A percentile compares a stretch with the other conserved stretches of the same genome.
Conservation (phyloP, 257 asterid species). For the Nicotiana undulata region DNA sequence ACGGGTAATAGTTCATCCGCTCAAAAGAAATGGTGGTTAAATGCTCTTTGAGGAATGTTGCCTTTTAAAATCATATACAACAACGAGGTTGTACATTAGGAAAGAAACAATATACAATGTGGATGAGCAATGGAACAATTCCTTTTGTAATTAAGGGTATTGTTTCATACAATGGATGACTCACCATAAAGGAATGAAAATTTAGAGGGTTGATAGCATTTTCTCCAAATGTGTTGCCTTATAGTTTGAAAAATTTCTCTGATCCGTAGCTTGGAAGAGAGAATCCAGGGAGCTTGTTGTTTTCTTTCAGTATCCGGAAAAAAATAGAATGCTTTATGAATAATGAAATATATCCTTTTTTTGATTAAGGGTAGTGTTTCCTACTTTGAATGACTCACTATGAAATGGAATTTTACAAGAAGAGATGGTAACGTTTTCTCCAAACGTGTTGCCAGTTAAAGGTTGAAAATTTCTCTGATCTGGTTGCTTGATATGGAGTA, state of each 20-base stretch:
- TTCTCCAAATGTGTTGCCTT: not conserved
- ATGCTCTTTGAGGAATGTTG: not conserved
- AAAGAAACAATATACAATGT: not conserved
- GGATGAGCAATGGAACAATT: not conserved
- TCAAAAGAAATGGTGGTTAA: constrained; percentile 2
- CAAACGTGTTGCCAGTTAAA: not conserved
- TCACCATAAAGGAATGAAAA: not conserved
- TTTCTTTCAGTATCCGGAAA: not conserved
- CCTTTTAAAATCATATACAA: not conserved
- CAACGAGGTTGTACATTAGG: not conserved
- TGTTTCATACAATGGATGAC: not conserved
- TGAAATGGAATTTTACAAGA: not conserved
- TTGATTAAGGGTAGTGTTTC: not conserved
- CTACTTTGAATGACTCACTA: not conserved
- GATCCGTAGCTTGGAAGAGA: not conserved
- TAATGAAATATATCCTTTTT: not conserved
- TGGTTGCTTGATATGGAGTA: not conserved
- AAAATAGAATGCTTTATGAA: not conserved
- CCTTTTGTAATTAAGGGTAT: not conserved
- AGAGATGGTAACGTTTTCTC: not conserved
- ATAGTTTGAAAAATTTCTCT: not conserved
- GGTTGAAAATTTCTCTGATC: not conserved
- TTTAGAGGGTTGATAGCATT: not conserved
- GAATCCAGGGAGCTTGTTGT: not conserved
- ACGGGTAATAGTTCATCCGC: not conserved